Percentiles rank a stretch among this genome's conserved stretches.
Evolutionary conservation across 2,329 filamentous ascomycete species (phyloP).

Genomic region (Microdochium paspali): DNA sequence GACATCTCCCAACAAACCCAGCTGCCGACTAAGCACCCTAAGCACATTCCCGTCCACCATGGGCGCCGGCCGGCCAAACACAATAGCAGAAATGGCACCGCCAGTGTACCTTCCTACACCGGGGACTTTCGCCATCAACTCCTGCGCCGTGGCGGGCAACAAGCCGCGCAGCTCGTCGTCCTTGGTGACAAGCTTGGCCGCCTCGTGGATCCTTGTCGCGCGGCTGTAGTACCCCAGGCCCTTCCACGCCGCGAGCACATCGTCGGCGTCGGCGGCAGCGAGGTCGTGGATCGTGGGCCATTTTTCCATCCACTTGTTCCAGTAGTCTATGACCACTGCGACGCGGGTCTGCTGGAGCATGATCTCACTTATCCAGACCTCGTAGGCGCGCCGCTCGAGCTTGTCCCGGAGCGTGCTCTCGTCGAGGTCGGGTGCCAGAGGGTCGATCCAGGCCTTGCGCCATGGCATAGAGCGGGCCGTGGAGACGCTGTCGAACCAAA

Average conservation of each 20-base stretch:
- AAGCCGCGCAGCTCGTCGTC: conserved; percentile 32
- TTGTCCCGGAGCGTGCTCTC: conserved; percentile 21
- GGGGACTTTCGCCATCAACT: conserved; percentile 40
- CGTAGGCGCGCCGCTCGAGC: conserved; percentile 48
- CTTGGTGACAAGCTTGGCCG: conserved; percentile 38
- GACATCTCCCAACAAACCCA: conserved; percentile 45
- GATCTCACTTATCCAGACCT: conserved; percentile 59
- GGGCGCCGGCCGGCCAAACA: conserved; percentile 47
- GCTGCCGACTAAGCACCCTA: conserved; percentile 49
- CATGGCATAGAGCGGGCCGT: conserved; percentile 44
- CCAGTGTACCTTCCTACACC: conserved; percentile 56
- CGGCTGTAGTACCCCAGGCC: conserved; percentile 57
- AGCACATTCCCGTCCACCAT: conserved; percentile 58
- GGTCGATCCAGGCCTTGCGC: conserved; percentile 48
- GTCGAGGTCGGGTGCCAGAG: conserved; percentile 7
- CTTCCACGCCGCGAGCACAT: conserved; percentile 49
- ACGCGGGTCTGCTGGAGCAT: conserved; percentile 61
- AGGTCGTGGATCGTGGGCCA: conserved; percentile 52
- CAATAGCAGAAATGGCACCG: conserved; percentile 52
- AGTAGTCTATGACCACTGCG: conserved; percentile 51
- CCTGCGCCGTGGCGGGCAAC: conserved; percentile 34
- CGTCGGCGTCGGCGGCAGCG: conserved; percentile 40
- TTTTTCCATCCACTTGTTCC: conserved; percentile 49
- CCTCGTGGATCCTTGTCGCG: conserved; percentile 50
- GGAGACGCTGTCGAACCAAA: conserved; percentile 42